Evolutionary conservation across 192 early-diverging fungal species (phyloP).

Genomic region (Entomortierella beljakovae): DNA sequence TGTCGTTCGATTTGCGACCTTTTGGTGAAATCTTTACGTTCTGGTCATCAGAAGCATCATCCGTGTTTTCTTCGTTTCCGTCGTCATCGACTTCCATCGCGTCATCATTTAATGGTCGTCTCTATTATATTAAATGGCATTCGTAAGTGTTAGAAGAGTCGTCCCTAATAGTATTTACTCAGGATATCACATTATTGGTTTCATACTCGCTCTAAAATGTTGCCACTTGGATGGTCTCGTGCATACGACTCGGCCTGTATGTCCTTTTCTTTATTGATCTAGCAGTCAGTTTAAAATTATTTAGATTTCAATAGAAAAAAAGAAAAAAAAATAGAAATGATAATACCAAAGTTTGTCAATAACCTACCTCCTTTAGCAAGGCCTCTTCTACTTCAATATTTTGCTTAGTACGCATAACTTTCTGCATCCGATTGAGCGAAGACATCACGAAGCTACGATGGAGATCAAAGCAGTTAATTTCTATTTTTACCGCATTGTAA

Average conservation of each 20-base stretch:
- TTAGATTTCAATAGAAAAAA: background rate
- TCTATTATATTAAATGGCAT: conserved; percentile 7
- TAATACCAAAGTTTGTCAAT: background rate
- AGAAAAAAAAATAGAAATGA: too few relatives aligned
- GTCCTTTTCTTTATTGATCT: conserved; percentile 53
- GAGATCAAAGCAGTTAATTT: background rate
- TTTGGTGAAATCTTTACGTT: conserved; percentile 14
- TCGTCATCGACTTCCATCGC: conserved; percentile 37
- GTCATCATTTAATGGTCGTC: conserved; percentile 11
- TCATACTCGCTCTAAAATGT: conserved; percentile 29
- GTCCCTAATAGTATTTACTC: background rate
- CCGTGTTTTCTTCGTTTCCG: conserved; percentile 21
- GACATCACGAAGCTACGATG: conserved; percentile 25
- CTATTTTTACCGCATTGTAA: background rate
- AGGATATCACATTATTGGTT: background rate
- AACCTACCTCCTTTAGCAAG: conserved; percentile 31
- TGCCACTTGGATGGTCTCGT: conserved; percentile 36
- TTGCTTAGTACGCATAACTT: conserved; percentile 42
- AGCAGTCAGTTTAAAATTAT: background rate
- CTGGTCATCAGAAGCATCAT: conserved; percentile 12
- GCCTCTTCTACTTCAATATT: conserved; percentile 49
- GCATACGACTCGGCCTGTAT: conserved; percentile 38
- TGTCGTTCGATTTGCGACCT: background rate
- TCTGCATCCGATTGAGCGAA: conserved; percentile 36
- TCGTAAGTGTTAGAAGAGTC: background rate